These are phyloP conservation scores for Phytophthora capsici DNA, from an alignment of 352 stramenopile genomes.

Conservation along the genomic window DNA sequence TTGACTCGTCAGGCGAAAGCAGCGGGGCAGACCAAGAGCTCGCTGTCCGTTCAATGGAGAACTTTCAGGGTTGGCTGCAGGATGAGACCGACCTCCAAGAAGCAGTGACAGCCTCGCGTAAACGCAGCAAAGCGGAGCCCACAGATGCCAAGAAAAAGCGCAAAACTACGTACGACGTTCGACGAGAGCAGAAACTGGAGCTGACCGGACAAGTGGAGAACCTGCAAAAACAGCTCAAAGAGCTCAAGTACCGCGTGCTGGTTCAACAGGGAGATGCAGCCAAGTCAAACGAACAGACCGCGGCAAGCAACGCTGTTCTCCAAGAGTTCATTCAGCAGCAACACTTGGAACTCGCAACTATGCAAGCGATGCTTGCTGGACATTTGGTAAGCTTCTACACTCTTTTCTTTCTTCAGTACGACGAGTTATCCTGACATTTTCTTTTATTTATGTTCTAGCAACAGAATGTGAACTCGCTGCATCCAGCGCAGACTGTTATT, in stretches of 20 bases:
- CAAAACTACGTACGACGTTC: slow-evolving; percentile 39
- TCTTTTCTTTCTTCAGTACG: neutral
- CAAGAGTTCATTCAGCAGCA: slow-evolving; percentile 39
- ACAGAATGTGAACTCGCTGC: slow-evolving; percentile 14
- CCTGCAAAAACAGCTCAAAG: slow-evolving; percentile 42
- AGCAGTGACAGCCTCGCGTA: neutral
- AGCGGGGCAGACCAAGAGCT: slow-evolving; percentile 1
- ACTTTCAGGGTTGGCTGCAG: slow-evolving; percentile 1
- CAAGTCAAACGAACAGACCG: slow-evolving; percentile 29
- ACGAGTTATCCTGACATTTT: neutral
- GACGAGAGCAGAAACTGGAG: slow-evolving; percentile 41
- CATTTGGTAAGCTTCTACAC: slow-evolving; percentile 11
- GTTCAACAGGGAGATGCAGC: slow-evolving; percentile 35
- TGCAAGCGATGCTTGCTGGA: slow-evolving; percentile 29
- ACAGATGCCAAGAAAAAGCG: slow-evolving; percentile 22
- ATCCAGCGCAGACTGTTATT: slow-evolving; percentile 27
- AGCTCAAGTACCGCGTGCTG: slow-evolving; percentile 44
- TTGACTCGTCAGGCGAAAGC: slow-evolving; percentile 1
- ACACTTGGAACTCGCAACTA: slow-evolving; percentile 31
- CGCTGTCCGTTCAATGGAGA: neutral
- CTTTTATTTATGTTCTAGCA: slow-evolving; percentile 13
- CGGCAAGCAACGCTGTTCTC: slow-evolving; percentile 27
- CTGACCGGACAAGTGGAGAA: slow-evolving; percentile 30
- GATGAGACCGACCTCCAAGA: neutral
- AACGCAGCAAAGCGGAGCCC: neutral